Percentiles rank a stretch among this genome's conserved stretches.
Conservation (phyloP, 2,329 filamentous ascomycete genomes). For the Pseudogymnoascus sp. region DNA sequence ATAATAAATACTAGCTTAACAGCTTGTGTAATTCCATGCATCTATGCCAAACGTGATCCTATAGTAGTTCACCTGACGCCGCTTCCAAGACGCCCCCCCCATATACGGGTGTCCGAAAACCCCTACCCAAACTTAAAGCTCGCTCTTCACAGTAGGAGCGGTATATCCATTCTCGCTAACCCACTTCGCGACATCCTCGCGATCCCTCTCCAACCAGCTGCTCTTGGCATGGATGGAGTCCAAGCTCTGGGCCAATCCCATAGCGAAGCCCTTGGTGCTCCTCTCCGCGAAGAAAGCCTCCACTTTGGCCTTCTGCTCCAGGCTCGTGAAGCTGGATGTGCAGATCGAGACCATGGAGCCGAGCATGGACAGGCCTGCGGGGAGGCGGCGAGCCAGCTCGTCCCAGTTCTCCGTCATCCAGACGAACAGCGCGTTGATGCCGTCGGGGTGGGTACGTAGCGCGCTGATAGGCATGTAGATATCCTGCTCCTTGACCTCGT, state of each 20-base stretch:
- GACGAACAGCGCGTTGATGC: constrained; percentile 70
- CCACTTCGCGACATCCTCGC: constrained; percentile 68
- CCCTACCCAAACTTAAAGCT: constrained; percentile 21
- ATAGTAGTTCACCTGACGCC: constrained; percentile 7
- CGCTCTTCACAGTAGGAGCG: constrained; percentile 24
- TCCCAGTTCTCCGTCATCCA: constrained; percentile 90
- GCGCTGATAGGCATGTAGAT: constrained; percentile 82
- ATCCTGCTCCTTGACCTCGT: constrained; percentile 88
- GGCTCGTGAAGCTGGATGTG: constrained; percentile 71
- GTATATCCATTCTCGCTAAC: constrained; percentile 57
- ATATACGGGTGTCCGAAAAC: background rate
- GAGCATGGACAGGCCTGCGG: constrained; percentile 80
- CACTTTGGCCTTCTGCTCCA: constrained; percentile 68
- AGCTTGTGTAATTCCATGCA: background rate
- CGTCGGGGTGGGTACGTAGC: constrained; percentile 67
- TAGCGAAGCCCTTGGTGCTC: constrained; percentile 82
- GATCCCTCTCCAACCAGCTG: constrained; percentile 71
- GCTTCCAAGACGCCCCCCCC: background rate
- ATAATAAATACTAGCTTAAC: background rate
- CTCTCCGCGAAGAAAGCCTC: constrained; percentile 74
- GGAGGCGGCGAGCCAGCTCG: constrained; percentile 70
- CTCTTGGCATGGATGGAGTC: constrained; percentile 81
- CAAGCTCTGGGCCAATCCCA: constrained; percentile 80
- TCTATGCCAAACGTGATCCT: background rate
- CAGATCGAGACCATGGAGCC: constrained; percentile 77